Percentiles rank a stretch among this genome's conserved stretches.
These are phyloP conservation scores for Kodamaea ohmeri DNA, from an alignment of 1,139 yeast species.

Conservation along the genomic window DNA sequence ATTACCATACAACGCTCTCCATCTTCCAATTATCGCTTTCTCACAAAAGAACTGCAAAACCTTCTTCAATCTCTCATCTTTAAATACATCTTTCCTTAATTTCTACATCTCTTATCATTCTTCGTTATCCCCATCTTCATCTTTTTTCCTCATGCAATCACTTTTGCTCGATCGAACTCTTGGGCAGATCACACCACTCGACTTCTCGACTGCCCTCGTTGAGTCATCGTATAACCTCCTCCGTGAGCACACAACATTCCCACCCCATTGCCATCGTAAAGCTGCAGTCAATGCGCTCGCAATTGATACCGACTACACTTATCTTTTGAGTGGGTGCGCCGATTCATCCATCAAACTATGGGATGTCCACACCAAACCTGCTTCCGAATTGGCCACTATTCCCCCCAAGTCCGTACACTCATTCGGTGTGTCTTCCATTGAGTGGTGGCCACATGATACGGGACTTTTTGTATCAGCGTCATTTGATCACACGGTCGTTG, in stretches of 20 bases:
- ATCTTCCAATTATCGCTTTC: too few species aligned
- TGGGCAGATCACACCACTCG: slow-evolving; percentile 29
- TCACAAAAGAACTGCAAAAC: too few species aligned
- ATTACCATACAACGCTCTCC: too few species aligned
- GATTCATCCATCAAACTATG: slow-evolving; percentile 70
- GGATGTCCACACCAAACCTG: slow-evolving; percentile 39
- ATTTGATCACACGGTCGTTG: slow-evolving; percentile 70
- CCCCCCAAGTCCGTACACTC: slow-evolving; percentile 58
- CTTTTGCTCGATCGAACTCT: slow-evolving; percentile 35
- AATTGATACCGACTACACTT: slow-evolving; percentile 55
- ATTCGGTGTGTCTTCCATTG: slow-evolving; percentile 69
- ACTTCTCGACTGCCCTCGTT: slow-evolving; percentile 37
- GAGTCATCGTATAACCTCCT: slow-evolving; percentile 40
- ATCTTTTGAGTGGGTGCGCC: slow-evolving; percentile 69
- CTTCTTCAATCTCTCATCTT: neutral
- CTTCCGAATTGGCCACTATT: slow-evolving; percentile 36
- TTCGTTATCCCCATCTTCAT: neutral
- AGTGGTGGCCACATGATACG: slow-evolving; percentile 90
- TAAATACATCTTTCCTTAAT: neutral
- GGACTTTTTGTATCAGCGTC: slow-evolving; percentile 85
- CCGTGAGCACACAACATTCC: slow-evolving; percentile 32
- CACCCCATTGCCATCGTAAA: slow-evolving; percentile 36
- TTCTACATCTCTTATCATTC: neutral
- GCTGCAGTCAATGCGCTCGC: slow-evolving; percentile 66
- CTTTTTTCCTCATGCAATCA: slow-evolving; percentile 31